Conservation (phyloP, 2,329 filamentous ascomycete species). For the Monilinia vaccinii-corymbosi region DNA sequence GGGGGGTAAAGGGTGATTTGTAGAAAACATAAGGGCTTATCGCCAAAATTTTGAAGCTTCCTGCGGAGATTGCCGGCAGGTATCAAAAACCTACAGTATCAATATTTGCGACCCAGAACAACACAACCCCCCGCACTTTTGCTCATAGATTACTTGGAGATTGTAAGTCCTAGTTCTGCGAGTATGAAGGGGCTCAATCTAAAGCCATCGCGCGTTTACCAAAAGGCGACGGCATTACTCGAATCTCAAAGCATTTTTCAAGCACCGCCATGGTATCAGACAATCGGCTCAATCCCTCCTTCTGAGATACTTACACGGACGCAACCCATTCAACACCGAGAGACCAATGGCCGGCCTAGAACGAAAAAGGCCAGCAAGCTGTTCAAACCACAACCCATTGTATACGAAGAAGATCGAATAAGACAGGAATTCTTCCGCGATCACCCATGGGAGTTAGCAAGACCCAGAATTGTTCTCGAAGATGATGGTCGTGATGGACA, state of each 20-base stretch:
- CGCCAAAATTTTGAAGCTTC: constrained; percentile 5
- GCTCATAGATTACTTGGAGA: not conserved
- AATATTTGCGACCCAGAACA: constrained; percentile 2
- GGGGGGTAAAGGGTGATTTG: constrained; percentile 7
- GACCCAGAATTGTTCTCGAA: constrained; percentile 78
- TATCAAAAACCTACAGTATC: constrained; percentile 5
- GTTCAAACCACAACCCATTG: constrained; percentile 70
- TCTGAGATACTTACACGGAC: constrained; percentile 48
- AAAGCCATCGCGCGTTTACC: constrained; percentile 38
- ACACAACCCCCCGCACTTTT: constrained; percentile 2
- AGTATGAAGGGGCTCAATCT: constrained; percentile 28
- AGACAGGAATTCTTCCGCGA: constrained; percentile 80
- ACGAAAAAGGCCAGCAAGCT: constrained; percentile 59
- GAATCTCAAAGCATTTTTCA: constrained; percentile 34
- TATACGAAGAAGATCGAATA: constrained; percentile 75
- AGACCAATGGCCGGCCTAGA: constrained; percentile 28
- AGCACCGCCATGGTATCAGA: constrained; percentile 28
- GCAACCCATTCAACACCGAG: constrained; percentile 39
- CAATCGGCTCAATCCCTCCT: constrained; percentile 38
- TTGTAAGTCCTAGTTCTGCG: not conserved
- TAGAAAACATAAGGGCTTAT: constrained; percentile 4
- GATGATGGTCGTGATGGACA: constrained; percentile 73
- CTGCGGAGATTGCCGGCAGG: constrained; percentile 5
- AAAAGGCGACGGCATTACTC: constrained; percentile 37
- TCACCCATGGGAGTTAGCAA: constrained; percentile 93